Base-by-base conservation (phyloP, 345 rosid genomes). In the Euphorbia tirucalli region DNA sequence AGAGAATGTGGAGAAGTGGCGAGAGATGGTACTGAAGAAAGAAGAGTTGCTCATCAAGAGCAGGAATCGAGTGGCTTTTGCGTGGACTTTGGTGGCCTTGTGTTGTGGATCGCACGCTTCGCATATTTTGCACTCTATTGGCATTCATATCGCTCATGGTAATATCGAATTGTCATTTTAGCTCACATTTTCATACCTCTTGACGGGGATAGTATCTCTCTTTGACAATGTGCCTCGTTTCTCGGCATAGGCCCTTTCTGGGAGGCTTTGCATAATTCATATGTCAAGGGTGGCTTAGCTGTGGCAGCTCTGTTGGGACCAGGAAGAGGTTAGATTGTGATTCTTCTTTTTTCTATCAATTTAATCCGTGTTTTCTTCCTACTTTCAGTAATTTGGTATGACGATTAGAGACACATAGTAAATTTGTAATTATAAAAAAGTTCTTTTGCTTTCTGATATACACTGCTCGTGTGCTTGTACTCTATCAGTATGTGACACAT, bases 31-130 rank as follows among this genome's bases (percentile, higher is more conserved):
- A 60, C 74, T 71, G 79, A 90, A 85, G 87, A 92, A 92, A 78
- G 97, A 94, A 78, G 93, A 92, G 24, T 62, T 89, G 86, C 77
- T 92, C 2, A 70, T 78, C 32, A 84, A 84, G 87, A 90, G 91
- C n/a, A 86, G 93, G 82, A 89, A 90, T 19, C 88, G 97, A 11
- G 97, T 92, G 71, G 88, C 91, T 11, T 86, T 94, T 74, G 96
- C 99, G 11, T 92, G 99, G 99, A 92, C 92, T 46, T 78, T 92
- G 81, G 99, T 90, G 80, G 97, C 99, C 31, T 61, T 95, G 75
- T 95, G 97, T 78, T 92, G 99, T 72, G 97, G 99, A 32, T 86
- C 97, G 39, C 98, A 94, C 39, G 85, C 88, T 83, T 87, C 96
- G 30, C 98, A 92, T 80, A 81, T 92, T 71, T 77, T 88, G 80